Evolutionary conservation across 768 basidiomycete genomes (phyloP).

Genomic region (Solioccasus polychromus): DNA sequence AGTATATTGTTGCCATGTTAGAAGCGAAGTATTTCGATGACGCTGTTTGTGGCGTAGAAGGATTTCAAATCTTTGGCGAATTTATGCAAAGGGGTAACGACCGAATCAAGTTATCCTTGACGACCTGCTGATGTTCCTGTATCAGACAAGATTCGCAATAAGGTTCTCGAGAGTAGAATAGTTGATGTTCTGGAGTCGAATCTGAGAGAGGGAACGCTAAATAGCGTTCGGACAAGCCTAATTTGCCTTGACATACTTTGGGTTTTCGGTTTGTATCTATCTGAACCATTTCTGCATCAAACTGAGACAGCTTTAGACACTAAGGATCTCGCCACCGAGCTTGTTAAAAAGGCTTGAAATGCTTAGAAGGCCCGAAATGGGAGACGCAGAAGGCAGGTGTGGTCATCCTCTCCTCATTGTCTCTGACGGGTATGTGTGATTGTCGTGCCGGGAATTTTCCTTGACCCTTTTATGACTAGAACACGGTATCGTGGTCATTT

Average conservation of each 20-base stretch:
- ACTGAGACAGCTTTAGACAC: too few relatives aligned
- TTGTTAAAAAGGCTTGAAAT: background rate
- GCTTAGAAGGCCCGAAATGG: background rate
- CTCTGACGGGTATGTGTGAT: background rate
- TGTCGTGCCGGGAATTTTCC: background rate
- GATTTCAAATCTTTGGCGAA: background rate
- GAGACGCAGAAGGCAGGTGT: background rate
- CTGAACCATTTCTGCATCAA: too few relatives aligned
- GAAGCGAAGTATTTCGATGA: background rate
- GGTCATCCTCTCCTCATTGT: background rate
- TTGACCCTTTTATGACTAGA: background rate
- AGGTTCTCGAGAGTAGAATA: background rate
- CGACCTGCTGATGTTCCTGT: background rate
- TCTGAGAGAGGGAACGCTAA: too few relatives aligned
- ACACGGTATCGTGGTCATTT: background rate
- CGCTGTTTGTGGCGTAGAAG: background rate
- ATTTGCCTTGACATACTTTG: too few relatives aligned
- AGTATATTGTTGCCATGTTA: background rate
- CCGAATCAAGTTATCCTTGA: background rate
- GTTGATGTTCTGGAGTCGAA: too few relatives aligned
- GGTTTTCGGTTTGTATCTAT: too few relatives aligned
- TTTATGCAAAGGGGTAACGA: background rate
- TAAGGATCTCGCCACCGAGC: background rate
- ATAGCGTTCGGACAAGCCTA: too few relatives aligned
- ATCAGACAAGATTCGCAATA: background rate